Percentiles rank a stretch among this genome's conserved stretches.
These are phyloP conservation scores for Epichloe coenophiala DNA, from an alignment of 2,329 filamentous ascomycete genomes.

Conservation along the genomic window DNA sequence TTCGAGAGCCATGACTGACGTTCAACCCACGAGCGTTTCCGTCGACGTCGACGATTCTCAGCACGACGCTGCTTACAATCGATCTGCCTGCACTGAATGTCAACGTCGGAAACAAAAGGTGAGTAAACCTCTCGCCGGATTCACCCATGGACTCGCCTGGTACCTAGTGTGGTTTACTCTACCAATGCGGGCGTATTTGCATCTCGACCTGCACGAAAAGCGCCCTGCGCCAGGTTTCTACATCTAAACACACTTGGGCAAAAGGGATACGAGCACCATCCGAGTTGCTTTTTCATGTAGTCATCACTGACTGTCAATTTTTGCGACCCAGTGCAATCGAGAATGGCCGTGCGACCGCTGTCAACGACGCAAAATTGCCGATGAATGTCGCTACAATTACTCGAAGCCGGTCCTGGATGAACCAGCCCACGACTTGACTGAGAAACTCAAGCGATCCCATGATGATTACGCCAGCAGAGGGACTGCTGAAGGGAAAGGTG, in stretches of 20 bases:
- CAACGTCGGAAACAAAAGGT: constrained; percentile 27
- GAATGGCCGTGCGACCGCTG: constrained; percentile 21
- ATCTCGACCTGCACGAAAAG: too few species aligned
- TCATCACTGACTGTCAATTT: neutral
- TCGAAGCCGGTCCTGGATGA: constrained; percentile 1
- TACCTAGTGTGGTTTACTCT: too few species aligned
- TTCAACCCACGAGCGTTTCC: neutral
- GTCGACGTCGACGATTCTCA: neutral
- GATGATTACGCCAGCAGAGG: constrained; percentile 2
- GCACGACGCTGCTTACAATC: constrained; percentile 10
- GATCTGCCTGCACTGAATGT: constrained; percentile 29
- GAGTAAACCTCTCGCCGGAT: neutral
- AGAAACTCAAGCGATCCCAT: constrained; percentile 3
- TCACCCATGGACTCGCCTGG: too few species aligned
- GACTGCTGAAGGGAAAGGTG: neutral
- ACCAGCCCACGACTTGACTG: constrained; percentile 1
- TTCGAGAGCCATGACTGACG: neutral
- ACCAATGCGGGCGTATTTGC: too few species aligned
- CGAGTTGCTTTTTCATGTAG: neutral
- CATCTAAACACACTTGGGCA: too few species aligned
- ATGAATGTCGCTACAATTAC: constrained; percentile 15
- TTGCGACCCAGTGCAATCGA: constrained; percentile 15
- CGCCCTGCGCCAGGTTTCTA: too few species aligned
- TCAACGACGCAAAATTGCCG: constrained; percentile 17
- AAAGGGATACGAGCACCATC: too few species aligned